These are phyloP conservation scores for Draba incana DNA, from an alignment of 345 rosid species.

Conservation along the genomic window DNA sequence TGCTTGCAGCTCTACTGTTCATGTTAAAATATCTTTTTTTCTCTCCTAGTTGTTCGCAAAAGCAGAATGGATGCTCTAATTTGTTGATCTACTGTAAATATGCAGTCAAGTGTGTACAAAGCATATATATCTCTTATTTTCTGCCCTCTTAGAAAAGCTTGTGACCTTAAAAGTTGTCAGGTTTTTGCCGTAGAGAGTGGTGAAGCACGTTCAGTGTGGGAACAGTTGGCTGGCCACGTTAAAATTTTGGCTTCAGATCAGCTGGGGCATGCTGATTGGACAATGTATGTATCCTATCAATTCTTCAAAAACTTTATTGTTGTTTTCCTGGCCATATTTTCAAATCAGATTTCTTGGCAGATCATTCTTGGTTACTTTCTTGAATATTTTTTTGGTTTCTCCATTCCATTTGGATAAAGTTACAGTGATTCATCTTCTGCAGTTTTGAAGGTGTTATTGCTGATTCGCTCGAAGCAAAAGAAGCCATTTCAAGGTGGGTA, in stretches of 20 bases:
- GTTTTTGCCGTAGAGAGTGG: slow-evolving; percentile 67
- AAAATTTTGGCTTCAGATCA: slow-evolving; percentile 55
- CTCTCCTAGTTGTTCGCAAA: neutral
- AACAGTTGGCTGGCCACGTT: slow-evolving; percentile 58
- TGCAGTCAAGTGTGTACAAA: slow-evolving; percentile 25
- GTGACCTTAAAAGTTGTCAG: slow-evolving; percentile 56
- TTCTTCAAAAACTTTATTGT: slow-evolving; percentile 16
- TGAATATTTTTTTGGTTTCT: slow-evolving; percentile 25
- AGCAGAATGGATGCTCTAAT: slow-evolving; percentile 29
- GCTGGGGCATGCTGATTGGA: slow-evolving; percentile 74
- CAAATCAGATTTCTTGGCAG: slow-evolving; percentile 22
- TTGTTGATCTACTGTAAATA: slow-evolving; percentile 17
- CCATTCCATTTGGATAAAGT: slow-evolving; percentile 37
- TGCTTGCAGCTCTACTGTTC: slow-evolving; percentile 30
- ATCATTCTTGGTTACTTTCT: slow-evolving; percentile 32
- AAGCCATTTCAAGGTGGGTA: slow-evolving; percentile 74
- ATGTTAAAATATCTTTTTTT: neutral
- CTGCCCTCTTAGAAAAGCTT: slow-evolving; percentile 41
- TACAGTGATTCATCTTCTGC: slow-evolving; percentile 40
- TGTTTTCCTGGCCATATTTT: slow-evolving; percentile 10
- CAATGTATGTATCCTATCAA: slow-evolving; percentile 58
- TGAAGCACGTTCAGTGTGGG: slow-evolving; percentile 63
- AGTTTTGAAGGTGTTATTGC: slow-evolving; percentile 90
- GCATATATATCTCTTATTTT: slow-evolving; percentile 25
- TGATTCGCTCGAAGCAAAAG: slow-evolving; percentile 86